phyloP scores from a whole-genome alignment of 805 yeast species.

The Sugiyamaella mastotermitis region DNA sequence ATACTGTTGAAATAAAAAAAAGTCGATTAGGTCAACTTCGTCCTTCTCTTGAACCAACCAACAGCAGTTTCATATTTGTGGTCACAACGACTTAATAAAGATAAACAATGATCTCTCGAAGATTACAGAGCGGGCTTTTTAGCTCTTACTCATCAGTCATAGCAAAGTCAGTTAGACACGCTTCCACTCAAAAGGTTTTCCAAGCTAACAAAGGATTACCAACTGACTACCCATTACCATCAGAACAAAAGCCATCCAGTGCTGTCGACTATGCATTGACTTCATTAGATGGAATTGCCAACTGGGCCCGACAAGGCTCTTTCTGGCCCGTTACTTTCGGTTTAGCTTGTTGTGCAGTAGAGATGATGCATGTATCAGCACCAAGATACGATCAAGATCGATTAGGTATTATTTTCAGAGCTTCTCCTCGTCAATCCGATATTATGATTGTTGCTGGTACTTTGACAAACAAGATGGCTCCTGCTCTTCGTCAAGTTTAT shows the following conservation, averaged over 20 bases:
- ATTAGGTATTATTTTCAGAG: constrained; percentile 87
- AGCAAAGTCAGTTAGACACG: constrained; percentile 3
- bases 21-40: no score
- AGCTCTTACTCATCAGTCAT: no score
- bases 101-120: no score
- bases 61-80: no score
- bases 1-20: no score
- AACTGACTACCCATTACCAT: constrained; percentile 64
- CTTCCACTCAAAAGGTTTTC: constrained; percentile 1
- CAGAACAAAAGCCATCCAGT: constrained; percentile 52
- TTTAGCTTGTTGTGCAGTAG: constrained; percentile 89
- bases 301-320: constrained; percentile 88
- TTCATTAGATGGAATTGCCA: constrained; percentile 72
- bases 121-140: no score
- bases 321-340: constrained; percentile 95
- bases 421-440: constrained; percentile 89
- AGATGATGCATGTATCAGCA: constrained; percentile 90
- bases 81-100: no score
- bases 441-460: constrained; percentile 92
- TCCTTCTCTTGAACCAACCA: no score
- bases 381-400: constrained; percentile 92
- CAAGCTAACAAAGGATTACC: constrained; percentile 33
- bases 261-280: constrained; percentile 78
- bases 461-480: constrained; percentile 88
- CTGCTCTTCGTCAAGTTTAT: constrained; percentile 85